Evolutionary conservation across 1,139 yeast species (phyloP), one percentile per base, ranked within the genome.

Genomic region (Yamadazyma mexicana): DNA sequence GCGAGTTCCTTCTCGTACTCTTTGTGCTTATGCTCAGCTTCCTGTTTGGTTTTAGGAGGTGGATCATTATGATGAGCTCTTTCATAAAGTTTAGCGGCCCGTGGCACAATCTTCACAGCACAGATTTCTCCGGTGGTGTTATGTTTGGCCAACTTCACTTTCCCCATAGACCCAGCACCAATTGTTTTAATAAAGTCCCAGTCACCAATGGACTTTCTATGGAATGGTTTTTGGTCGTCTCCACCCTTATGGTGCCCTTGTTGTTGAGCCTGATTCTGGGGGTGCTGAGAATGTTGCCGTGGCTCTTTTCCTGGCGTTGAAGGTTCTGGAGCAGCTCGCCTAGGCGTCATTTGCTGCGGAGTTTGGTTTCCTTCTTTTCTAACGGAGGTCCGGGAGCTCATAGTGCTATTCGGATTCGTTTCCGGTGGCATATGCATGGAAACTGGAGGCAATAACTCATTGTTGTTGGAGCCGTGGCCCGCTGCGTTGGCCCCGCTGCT

Each of bases 151-250:
- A 92, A 71, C 62, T 94, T 94, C 38, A 92, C 99, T 61, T 92
- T 95, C 42, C 99, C 99, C 98, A 94, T 92, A 1, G 96, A 87
- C 3, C 99, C 98, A 4, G 98, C 96, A 37, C 99, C 99, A 36
- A 92, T 87, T 1, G 97, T 89, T 59, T 89, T 89, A 44, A 88
- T 77, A 52, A 92, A 91, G 54, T 87, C 95, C 98, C 98, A 92
- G 51, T 94, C 97, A 14, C 98, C 99, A 40, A 92, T 84, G 5
- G 96, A 77, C 47, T 85, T 83, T 49, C 98, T 78, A 59, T 89
- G 91, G 54, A 85, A 85, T 51, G 83, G 89, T 45, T 58, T 66
- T 38, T 56, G 65, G 12, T 45, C 45, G 20, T 38, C 55, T 28
- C 37, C 52, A 37, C 31, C 47, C 31, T 46, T 60, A n/a, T 35